Conservation (phyloP, 345 rosid genomes). For the Acer campestre region DNA sequence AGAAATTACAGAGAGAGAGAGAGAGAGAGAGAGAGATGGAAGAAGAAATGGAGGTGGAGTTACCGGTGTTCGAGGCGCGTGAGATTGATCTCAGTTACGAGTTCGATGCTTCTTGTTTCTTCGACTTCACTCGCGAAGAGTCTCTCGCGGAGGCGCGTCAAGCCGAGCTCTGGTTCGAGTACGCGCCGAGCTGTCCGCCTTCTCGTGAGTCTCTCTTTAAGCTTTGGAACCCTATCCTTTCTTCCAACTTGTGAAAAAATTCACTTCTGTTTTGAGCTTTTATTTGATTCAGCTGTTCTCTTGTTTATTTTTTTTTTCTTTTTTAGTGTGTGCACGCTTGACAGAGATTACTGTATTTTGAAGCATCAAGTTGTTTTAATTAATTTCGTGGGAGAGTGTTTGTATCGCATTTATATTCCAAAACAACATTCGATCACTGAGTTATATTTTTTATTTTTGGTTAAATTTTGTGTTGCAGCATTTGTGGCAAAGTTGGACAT, state of each 20-base stretch:
- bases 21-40: constrained; percentile 35
- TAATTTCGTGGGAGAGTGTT: background rate
- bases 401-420: background rate
- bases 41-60: constrained; percentile 49
- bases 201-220: constrained; percentile 70
- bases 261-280: background rate
- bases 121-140: constrained; percentile 78
- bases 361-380: background rate
- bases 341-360: too few relatives aligned
- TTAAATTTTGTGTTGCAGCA: constrained; percentile 37
- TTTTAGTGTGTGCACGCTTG: background rate
- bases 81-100: constrained; percentile 87
- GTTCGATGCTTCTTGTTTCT: constrained; percentile 83
- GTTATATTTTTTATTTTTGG: background rate
- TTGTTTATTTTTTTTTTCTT: background rate
- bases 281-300: background rate
- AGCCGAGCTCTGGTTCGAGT: constrained; percentile 79
- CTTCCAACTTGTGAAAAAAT: background rate
- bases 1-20: background rate
- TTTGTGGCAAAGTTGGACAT: constrained; percentile 54
- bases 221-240: constrained; percentile 20
- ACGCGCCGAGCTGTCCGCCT: constrained; percentile 72
- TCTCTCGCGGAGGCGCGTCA: constrained; percentile 52
- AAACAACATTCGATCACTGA: background rate
- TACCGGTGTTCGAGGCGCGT: constrained; percentile 64